Percentiles rank a stretch among this genome's conserved stretches.
Conservation (phyloP, 2,329 filamentous ascomycete species). For the Cercospora berteroae region DNA sequence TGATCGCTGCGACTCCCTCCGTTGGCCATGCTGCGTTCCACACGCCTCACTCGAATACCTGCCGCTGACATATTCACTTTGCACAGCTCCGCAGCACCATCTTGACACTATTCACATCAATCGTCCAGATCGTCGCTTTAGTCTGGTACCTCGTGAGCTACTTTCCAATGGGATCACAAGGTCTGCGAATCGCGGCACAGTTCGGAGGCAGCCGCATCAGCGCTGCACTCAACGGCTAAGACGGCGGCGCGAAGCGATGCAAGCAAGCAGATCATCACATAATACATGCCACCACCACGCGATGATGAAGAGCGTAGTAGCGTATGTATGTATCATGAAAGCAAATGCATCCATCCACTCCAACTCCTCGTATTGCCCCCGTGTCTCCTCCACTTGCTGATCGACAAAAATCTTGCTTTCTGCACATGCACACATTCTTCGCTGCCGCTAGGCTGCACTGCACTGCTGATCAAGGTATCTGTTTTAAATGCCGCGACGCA, state of each 20-base stretch:
- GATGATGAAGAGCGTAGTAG: slow-evolving; percentile 2
- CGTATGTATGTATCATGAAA: slow-evolving; percentile 16
- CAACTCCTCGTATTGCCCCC: neutral
- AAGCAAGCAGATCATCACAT: slow-evolving; percentile 1
- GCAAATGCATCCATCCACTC: neutral
- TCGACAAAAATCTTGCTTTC: neutral
- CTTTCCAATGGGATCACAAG: slow-evolving; percentile 92
- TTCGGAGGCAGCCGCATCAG: slow-evolving; percentile 83
- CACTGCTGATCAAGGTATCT: neutral
- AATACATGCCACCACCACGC: neutral
- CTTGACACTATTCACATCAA: slow-evolving; percentile 78
- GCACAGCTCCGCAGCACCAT: slow-evolving; percentile 75
- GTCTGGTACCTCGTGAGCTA: slow-evolving; percentile 96
- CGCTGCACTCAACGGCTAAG: slow-evolving; percentile 49
- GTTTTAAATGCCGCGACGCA: neutral
- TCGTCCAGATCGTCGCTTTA: slow-evolving; percentile 79
- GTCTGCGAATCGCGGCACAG: slow-evolving; percentile 78
- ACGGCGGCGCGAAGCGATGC: slow-evolving; percentile 3
- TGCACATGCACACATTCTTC: neutral
- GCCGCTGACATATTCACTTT: slow-evolving; percentile 18
- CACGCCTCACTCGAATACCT: neutral
- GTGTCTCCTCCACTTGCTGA: neutral
- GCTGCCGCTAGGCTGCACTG: neutral
- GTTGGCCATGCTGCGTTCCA: neutral
- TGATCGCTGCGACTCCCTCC: slow-evolving; percentile 6